Base-by-base conservation (phyloP, 2,329 filamentous ascomycete genomes). In the Cercospora zeae-maydis region DNA sequence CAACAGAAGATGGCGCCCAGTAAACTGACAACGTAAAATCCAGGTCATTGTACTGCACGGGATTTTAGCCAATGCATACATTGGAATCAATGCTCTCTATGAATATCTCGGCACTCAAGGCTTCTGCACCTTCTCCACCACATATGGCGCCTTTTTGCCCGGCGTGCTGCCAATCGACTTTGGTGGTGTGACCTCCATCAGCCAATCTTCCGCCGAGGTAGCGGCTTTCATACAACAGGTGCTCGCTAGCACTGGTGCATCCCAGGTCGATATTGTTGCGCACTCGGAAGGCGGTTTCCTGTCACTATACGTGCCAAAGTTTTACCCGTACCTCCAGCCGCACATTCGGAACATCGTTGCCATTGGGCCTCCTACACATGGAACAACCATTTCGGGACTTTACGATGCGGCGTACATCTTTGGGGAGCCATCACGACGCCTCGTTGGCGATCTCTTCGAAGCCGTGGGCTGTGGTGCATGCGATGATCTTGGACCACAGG, bases 211-310 rank as follows among this genome's bases (percentile, higher is more conserved):
- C 4, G 36, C 51, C 2, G 56, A 63, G n/a, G 49, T 63, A 36
- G 56, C 57, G 2, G 56, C 39, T 7, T 63, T 63, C 56, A 49
- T 63, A 27, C 13, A 36, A 13, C 51, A 59, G n/a, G 61, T 63
- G 16, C 34, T 59, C 13, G 33, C 56, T 11, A 31, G 27, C 24
- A 63, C 61, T 4, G 61, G 61, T 3, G 49, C 56, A 2, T 14
- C 61, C 10, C 54, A 60, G 34, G 52, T 63, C n/a, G 61, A 63
- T 21, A 27, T 63, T 24, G 56, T 63, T 21, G 51, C 30, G 4
- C 61, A 63, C 19, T 63, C 56, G 7, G 61, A 63, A 47, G 61
- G 61, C 27, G 61, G 39, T 1, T 56, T 63, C n/a, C 30, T 56
- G 53, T 10, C 49, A 16, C 57, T 63, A 2, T 63, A 59, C 27